Base-by-base conservation (phyloP, 768 basidiomycete species). In the Tylopilus intermedius region DNA sequence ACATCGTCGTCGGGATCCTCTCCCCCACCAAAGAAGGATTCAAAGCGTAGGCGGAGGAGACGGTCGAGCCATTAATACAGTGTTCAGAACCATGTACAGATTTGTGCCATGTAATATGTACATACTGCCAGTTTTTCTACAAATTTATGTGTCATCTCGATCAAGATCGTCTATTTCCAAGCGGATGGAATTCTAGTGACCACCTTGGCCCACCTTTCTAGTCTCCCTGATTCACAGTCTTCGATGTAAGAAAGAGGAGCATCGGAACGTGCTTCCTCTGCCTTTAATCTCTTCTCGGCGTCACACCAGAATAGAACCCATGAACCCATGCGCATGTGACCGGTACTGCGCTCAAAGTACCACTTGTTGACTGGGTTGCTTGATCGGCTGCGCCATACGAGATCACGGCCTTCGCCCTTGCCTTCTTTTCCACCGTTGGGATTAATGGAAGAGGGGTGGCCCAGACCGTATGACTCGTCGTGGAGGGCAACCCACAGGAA, bases 291-390 rank as follows among this genome's bases (percentile, higher is more conserved):
- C 71, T 86, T 90, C 74, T 98, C 95, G 1, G 87, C 92, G 72
- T 99, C 96, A 69, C 94, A 96, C 96, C 96, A 99, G 70, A 99
- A 99, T 61, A 99, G 69, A 42, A 92, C 84, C 91, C 95, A 99
- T 24, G 83, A 74, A 10, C 86, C 88, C 76, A 87, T 80, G 57
- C 90, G 79, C 37, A 93, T 56, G 72, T 97, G 94, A 18, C 96
- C 96, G 18, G 86, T 88, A 66, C 88, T 90, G 32, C 96, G 84
- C 64, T 99, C 96, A 59, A 92, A 97, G 72, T 99, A 99, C 96
- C 96, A 99, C 72, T 94, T 95, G 73, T 99, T 99, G 51, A 98
- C 84, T 0, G 94, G 94, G 69, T 99, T 99, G 72, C 96, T 79
- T 7, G 88, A 78, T 50, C 96, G 79, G 67, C 86, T 89, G 43